Evolutionary conservation across 352 stramenopile genomes (phyloP).

Genomic region (Phytopythium montanum): DNA sequence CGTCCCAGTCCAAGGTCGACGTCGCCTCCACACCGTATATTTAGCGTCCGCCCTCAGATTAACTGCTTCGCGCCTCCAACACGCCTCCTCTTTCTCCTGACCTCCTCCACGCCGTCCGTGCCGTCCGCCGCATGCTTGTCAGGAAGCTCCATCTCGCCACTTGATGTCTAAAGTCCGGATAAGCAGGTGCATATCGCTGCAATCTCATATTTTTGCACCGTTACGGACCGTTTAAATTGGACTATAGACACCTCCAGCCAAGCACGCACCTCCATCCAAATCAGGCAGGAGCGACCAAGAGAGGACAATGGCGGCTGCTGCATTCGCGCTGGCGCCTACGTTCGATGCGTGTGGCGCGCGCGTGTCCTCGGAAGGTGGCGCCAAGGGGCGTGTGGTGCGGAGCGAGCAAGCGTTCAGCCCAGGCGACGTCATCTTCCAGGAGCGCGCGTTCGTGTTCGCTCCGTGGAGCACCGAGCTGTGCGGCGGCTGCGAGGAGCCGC

Average conservation of each 20-base stretch:
- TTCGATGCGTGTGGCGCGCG: conserved; percentile 54
- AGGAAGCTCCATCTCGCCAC: not conserved
- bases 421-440: conserved; percentile 71
- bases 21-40: conserved; percentile 84
- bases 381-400: conserved; percentile 63
- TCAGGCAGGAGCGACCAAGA: not conserved
- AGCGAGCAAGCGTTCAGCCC: conserved; percentile 46
- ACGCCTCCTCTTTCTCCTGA: not conserved
- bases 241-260: not conserved
- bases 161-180: conserved; percentile 2
- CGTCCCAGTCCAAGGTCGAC: conserved; percentile 85
- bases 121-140: not conserved
- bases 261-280: not conserved
- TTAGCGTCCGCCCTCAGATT: conserved; percentile 34
- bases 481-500: conserved; percentile 45
- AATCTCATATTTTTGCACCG: not conserved
- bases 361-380: conserved; percentile 38
- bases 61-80: not conserved
- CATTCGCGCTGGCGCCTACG: conserved; percentile 19
- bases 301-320: conserved; percentile 27
- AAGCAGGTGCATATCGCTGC: not conserved
- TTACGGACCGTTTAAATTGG: not conserved
- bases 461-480: conserved; percentile 67
- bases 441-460: conserved; percentile 69
- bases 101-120: too few species aligned